These are phyloP conservation scores for Parachlorella kessleri DNA, from an alignment of 139 green algal species.

Conservation along the genomic window DNA sequence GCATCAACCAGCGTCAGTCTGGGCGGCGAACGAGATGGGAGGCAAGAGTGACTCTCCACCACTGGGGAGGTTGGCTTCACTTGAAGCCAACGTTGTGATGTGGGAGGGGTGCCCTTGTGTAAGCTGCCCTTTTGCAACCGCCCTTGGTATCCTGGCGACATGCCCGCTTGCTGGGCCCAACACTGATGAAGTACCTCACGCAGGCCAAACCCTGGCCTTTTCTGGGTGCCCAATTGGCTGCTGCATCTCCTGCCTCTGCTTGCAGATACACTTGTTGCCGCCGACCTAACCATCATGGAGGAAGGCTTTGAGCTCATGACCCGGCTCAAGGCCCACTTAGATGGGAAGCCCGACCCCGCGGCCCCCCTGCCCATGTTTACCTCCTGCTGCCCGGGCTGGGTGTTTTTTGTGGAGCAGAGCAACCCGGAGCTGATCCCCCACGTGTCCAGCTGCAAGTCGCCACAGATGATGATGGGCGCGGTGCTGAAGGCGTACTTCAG, in stretches of 20 bases:
- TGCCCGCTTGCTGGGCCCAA: not conserved
- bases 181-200: not conserved
- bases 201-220: not conserved
- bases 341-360: constrained; percentile 11
- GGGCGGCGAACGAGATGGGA: not conserved
- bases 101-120: too few species aligned
- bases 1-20: too few species aligned
- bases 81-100: too few species aligned
- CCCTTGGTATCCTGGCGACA: not conserved
- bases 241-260: not conserved
- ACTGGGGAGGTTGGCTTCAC: not conserved
- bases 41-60: not conserved
- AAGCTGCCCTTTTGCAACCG: not conserved
- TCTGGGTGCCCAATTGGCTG: not conserved
- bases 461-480: constrained; percentile 74
- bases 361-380: constrained; percentile 77
- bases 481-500: constrained; percentile 69
- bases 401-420: constrained; percentile 66
- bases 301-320: constrained; percentile 70
- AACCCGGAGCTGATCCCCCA: constrained; percentile 74
- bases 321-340: constrained; percentile 31
- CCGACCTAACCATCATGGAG: constrained; percentile 81
- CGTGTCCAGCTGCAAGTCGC: constrained; percentile 66
- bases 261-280: constrained; percentile 58
- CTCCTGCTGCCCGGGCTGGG: constrained; percentile 72